phyloP scores from a whole-genome alignment of 208 protist species.

The Naegleria fowleri region DNA sequence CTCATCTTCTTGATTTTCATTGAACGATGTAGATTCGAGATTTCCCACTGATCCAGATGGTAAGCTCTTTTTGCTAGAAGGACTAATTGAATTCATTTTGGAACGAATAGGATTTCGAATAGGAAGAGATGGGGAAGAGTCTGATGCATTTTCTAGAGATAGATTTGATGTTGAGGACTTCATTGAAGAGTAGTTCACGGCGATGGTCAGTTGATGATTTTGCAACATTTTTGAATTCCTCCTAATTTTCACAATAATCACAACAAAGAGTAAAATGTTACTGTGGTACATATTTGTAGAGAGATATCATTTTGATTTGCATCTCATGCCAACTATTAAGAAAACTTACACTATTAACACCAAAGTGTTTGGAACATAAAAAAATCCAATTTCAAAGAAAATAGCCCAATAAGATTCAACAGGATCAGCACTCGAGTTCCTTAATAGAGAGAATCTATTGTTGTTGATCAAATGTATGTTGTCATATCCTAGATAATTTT shows the following conservation, averaged over 20 bases:
- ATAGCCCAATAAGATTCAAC: neutral
- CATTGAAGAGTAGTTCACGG: neutral
- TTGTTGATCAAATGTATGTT: neutral
- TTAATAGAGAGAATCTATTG: neutral
- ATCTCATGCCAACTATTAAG: neutral
- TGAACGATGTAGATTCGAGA: neutral
- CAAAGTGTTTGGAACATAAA: constrained; percentile 4
- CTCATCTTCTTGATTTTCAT: neutral
- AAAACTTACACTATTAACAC: neutral
- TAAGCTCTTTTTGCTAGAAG: neutral
- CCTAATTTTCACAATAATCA: constrained; percentile 23
- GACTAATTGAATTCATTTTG: neutral
- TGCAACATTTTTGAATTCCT: neutral
- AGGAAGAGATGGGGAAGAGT: neutral
- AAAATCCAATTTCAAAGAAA: constrained; percentile 11
- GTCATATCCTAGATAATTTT: too few relatives aligned
- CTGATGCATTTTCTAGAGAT: neutral
- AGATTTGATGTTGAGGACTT: neutral
- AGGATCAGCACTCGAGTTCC: neutral
- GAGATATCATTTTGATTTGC: neutral
- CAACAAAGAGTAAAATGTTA: neutral
- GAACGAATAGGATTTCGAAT: neutral
- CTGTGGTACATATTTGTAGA: neutral
- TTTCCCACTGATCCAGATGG: neutral
- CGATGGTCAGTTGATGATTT: neutral